A percentile compares a stretch with the other conserved stretches of the same genome.
These are phyloP conservation scores for Eucalyptus rudis DNA, from an alignment of 345 rosid genomes.

Conservation along the genomic window DNA sequence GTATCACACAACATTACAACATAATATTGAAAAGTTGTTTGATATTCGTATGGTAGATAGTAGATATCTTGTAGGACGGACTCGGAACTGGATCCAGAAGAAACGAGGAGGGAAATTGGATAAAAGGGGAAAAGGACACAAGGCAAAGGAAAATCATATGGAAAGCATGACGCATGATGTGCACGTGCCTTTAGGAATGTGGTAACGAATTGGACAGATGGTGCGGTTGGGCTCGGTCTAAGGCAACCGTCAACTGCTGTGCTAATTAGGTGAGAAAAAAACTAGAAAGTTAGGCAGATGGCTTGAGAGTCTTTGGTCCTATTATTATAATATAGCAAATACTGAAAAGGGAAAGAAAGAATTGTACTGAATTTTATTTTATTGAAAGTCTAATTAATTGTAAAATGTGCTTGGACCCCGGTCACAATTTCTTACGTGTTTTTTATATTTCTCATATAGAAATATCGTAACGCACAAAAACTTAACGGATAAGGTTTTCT, in stretches of 20 bases:
- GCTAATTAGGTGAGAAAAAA: background rate
- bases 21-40: background rate
- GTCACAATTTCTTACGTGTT: background rate
- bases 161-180: background rate
- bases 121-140: background rate
- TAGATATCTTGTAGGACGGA: background rate
- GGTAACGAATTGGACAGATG: background rate
- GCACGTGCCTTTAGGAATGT: background rate
- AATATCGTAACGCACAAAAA: fast-evolving
- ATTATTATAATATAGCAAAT: background rate
- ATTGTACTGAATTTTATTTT: background rate
- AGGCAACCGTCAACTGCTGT: background rate
- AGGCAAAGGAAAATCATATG: background rate
- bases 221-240: background rate
- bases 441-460: background rate
- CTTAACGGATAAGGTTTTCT: fast-evolving
- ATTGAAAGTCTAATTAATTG: background rate
- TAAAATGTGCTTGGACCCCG: background rate
- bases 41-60: background rate
- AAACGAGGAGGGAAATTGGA: background rate
- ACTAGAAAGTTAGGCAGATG: background rate
- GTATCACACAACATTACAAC: background rate
- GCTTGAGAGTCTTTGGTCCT: background rate
- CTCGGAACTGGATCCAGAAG: background rate
- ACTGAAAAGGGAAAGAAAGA: background rate